Evolutionary conservation across 1,139 yeast genomes (phyloP), one percentile per base, ranked within the genome.

Genomic region (Blastobotrys apis): DNA sequence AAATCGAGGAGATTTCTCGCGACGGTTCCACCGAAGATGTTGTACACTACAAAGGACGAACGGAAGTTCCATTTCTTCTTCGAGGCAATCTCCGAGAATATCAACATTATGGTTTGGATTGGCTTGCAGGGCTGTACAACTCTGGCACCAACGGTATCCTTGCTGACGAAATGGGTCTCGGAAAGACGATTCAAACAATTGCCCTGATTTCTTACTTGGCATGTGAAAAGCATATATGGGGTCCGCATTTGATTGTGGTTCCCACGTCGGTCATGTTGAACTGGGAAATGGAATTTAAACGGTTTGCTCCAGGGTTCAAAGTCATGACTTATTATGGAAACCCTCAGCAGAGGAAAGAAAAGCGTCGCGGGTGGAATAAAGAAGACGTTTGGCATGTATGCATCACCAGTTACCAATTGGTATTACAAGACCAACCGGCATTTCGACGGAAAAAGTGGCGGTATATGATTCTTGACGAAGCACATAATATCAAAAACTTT

Each of bases 241-340:
- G 98, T 0, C 98, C 98, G 0, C 99, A 94, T 69, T 70, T 94
- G 45, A 90, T 94, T 65, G 80, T 94, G 49, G 99, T 94, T 3
- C 99, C 99, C 2, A 94, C 99, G 0, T 87, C 97, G 16, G 99
- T 94, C n/a, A 81, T 94, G 82, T 78, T 94, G 46, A 94, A 94
- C 62, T 94, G 99, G 99, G 99, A 94, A 63, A 90, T 92, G 97
- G 99, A 94, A 62, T 90, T 94, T 68, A 94, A 92, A 60, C 80
- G 95, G 55, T 94, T 94, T 72, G 97, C 97, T 0, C 99, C 99
- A 0, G 99, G 98, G 0, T 84, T 94, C 64, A 92, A 94, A 62
- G 94, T 94, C 1, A 64, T 94, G 63, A 92, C 98, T 0, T 94
- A 94, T 63, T 94, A 92, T 60, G 99, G 99, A 0, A 82, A 94